Percentiles rank a stretch among this genome's conserved stretches.
Conservation (phyloP, 768 basidiomycete genomes). For the Lanmaoa rubissima region DNA sequence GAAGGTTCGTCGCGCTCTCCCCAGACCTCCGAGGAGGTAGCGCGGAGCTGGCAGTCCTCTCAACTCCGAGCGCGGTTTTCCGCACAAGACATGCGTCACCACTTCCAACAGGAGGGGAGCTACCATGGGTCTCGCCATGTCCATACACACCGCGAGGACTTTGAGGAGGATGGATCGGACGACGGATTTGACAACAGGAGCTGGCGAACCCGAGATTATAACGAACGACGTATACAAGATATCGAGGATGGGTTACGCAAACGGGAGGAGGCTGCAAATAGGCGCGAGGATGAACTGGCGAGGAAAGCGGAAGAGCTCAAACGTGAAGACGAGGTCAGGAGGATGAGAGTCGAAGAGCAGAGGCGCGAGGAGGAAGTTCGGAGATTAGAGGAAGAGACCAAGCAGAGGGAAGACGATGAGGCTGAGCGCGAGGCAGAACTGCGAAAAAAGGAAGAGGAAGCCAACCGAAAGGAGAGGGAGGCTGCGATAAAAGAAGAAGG, state of each 20-base stretch:
- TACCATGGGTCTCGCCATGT: conserved; percentile 18
- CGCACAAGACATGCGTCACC: conserved; percentile 31
- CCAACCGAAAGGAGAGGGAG: conserved; percentile 29
- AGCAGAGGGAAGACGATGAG: conserved; percentile 25
- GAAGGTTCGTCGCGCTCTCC: conserved; percentile 31
- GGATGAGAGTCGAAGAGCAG: conserved; percentile 25
- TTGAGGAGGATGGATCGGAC: conserved; percentile 30
- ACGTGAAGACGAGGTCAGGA: conserved; percentile 30
- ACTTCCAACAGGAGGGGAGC: conserved; percentile 22
- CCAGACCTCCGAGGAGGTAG: conserved; percentile 29
- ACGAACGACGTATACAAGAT: conserved; percentile 32
- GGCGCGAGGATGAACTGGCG: conserved; percentile 34
- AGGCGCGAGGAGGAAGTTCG: conserved; percentile 29
- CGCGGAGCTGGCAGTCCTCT: conserved; percentile 32
- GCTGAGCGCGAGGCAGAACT: conserved; percentile 27
- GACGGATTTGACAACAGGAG: conserved; percentile 32
- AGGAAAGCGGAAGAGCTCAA: conserved; percentile 37
- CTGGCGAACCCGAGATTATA: conserved; percentile 32
- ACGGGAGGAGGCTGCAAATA: conserved; percentile 35
- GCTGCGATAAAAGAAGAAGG: conserved; percentile 26
- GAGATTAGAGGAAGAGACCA: conserved; percentile 28
- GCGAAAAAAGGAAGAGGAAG: conserved; percentile 34
- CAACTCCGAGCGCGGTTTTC: conserved; percentile 27
- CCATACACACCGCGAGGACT: conserved; percentile 29
- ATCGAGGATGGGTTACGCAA: conserved; percentile 31